phyloP scores from a whole-genome alignment of 495 filamentous ascomycete genomes.

The Peziza echinospora region DNA sequence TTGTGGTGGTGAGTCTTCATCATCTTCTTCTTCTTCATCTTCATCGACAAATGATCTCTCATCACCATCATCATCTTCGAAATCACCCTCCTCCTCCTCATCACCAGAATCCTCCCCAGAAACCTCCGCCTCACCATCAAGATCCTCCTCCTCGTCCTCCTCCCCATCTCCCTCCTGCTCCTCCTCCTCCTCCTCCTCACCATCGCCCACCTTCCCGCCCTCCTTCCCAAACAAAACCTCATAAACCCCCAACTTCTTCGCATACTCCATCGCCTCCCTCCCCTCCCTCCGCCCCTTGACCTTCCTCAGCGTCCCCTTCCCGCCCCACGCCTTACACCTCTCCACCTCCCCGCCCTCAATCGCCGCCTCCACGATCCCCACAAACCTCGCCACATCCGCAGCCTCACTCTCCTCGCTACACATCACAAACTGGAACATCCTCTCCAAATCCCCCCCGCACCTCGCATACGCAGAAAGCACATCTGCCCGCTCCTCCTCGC shows the following conservation, averaged over 20 bases:
- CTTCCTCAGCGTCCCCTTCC: conserved; percentile 43
- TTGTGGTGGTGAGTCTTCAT: no score
- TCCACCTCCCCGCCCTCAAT: conserved; percentile 45
- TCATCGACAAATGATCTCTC: no score
- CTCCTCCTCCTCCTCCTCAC: not conserved
- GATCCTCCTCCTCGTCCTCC: conserved; percentile 20
- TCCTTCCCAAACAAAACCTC: conserved; percentile 31
- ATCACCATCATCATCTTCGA: not conserved
- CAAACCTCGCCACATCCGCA: conserved; percentile 73
- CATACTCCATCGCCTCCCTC: conserved; percentile 48
- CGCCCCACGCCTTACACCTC: conserved; percentile 32
- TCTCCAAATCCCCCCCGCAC: conserved; percentile 47
- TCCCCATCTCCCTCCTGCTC: conserved; percentile 7
- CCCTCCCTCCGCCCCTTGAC: conserved; percentile 43
- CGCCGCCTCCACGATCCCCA: conserved; percentile 56
- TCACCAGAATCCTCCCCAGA: conserved; percentile 5
- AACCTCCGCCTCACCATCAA: conserved; percentile 3
- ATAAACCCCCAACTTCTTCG: conserved; percentile 47
- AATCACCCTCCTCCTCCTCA: conserved; percentile 4
- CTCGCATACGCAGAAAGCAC: conserved; percentile 52
- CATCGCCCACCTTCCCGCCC: conserved; percentile 21
- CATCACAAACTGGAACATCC: conserved; percentile 64
- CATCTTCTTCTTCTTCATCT: not conserved
- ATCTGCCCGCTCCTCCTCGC: conserved; percentile 60
- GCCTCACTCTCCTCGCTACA: conserved; percentile 58